Evolutionary conservation across 2,329 filamentous ascomycete genomes (phyloP), one percentile per base, ranked within the genome.

Genomic region (Pseudocercospora ulei): DNA sequence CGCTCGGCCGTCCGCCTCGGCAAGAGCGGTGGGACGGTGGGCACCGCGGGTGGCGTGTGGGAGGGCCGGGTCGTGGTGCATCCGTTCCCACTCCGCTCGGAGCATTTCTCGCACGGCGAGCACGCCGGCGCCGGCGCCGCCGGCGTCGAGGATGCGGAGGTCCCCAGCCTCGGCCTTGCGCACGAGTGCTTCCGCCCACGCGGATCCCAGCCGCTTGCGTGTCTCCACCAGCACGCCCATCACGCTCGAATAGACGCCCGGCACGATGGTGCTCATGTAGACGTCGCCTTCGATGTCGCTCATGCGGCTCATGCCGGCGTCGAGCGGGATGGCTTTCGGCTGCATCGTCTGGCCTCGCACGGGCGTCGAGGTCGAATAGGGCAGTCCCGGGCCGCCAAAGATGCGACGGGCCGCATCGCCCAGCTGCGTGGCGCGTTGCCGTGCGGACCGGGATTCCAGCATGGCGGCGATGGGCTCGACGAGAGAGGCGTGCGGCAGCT

Each of bases 101-200:
- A 92, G 53, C 6, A 96, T 69, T 49, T 88, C 78, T 38, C 83
- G 69, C 76, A 82, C 88, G 4, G 83, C 84, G 3, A 82, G 62
- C 20, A 85, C 62, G 6, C 75, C 82, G 9, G 79, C 82, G 7
- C 83, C 84, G 11, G 75, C 82, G 13, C 75, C 75, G 5, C 83
- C 83, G 3, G 77, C 78, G 56, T 92, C 83, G 3, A 92, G 67
- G 4, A 90, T 69, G 18, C 75, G 72, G 11, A 80, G 69, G 4
- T 73, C 71, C n/a, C 67, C 72, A 42, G 71, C 67, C 17, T 51
- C 41, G 7, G 56, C 56, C 50, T 75, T 73, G 14, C 65, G 63
- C 9, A 84, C 64, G 27, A 83, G 66, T 2, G 70, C 70, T 41
- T 75, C 71, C 3, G 87, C 62, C 83, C 83, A 92, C 1, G 71